A percentile compares a stretch with the other conserved stretches of the same genome.
Evolutionary conservation across 345 rosid genomes (phyloP).

Genomic region (Pelargonium nanum): DNA sequence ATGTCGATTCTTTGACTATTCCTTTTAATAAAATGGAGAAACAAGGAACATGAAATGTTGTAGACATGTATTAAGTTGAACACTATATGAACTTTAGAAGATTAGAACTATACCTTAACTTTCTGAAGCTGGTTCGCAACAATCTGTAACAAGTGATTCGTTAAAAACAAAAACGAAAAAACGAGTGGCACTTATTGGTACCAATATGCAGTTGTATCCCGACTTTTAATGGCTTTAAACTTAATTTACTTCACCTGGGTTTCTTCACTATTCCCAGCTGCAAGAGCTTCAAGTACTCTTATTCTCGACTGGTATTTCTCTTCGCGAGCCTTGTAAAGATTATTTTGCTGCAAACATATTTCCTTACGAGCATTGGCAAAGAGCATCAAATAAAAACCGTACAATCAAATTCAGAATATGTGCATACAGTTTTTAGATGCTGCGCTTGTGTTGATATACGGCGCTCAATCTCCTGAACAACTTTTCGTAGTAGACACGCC

Average conservation of each 20-base stretch:
- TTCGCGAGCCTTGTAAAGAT: slow-evolving; percentile 73
- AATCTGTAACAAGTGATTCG: slow-evolving; percentile 28
- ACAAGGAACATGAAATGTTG: no score
- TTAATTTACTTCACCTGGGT: slow-evolving; percentile 37
- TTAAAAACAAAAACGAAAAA: slow-evolving; percentile 5
- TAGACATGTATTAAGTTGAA: not conserved
- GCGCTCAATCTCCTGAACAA: slow-evolving; percentile 88
- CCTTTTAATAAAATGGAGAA: no score
- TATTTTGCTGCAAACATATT: slow-evolving; percentile 65
- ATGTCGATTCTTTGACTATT: no score
- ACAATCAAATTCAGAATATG: not conserved
- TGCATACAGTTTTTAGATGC: slow-evolving; percentile 65
- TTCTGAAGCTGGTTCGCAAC: slow-evolving; percentile 40
- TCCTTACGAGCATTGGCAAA: not conserved
- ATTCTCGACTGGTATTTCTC: slow-evolving; percentile 81
- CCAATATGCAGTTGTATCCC: not conserved
- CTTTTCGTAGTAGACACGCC: slow-evolving; percentile 69
- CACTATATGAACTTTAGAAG: not conserved
- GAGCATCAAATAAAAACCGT: not conserved
- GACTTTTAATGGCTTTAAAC: no score
- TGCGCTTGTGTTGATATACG: slow-evolving; percentile 98
- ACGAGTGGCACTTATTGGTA: not conserved
- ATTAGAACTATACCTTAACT: slow-evolving; percentile 36
- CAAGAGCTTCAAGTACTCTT: slow-evolving; percentile 82
- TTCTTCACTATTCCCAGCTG: slow-evolving; percentile 57